A percentile compares a stretch with the other conserved stretches of the same genome.
Evolutionary conservation across 108 stramenopile species (phyloP).

Genomic region (Schizochytrium sp.): DNA sequence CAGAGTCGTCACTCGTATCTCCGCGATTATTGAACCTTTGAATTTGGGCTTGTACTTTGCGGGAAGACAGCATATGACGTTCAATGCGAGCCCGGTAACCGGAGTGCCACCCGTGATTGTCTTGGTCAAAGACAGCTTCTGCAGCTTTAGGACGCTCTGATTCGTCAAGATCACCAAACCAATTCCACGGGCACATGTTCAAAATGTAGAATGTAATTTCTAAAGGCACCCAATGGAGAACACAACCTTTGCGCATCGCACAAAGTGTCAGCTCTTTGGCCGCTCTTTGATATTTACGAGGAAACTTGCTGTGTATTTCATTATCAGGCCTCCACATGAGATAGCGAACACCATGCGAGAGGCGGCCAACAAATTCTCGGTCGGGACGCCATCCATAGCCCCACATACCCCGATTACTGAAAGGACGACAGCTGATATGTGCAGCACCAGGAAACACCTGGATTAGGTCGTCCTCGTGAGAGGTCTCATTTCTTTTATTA

Average conservation of each 20-base stretch:
- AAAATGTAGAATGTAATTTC: background rate
- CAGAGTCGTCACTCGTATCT: too few species aligned
- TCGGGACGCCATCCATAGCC: conserved; percentile 52
- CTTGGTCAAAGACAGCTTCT: background rate
- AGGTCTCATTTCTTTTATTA: background rate
- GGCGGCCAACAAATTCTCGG: conserved; percentile 45
- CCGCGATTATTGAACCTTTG: background rate
- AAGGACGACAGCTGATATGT: conserved; percentile 12
- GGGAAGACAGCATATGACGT: background rate
- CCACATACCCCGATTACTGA: conserved; percentile 27
- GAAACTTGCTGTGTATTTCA: background rate
- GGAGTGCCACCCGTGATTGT: background rate
- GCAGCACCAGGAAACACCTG: background rate
- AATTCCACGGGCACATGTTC: conserved; percentile 54
- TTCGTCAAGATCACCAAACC: conserved; percentile 1
- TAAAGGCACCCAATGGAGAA: background rate
- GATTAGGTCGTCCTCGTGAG: conserved; percentile 48
- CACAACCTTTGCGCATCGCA: background rate
- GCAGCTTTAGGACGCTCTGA: background rate
- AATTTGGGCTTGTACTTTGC: background rate
- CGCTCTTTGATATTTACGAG: background rate
- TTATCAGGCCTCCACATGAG: conserved; percentile 13
- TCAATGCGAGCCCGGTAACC: background rate
- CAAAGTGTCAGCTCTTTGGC: background rate
- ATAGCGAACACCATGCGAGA: conserved; percentile 61